Base-by-base conservation (phyloP, 768 basidiomycete genomes). In the Cytidiella melzeri region DNA sequence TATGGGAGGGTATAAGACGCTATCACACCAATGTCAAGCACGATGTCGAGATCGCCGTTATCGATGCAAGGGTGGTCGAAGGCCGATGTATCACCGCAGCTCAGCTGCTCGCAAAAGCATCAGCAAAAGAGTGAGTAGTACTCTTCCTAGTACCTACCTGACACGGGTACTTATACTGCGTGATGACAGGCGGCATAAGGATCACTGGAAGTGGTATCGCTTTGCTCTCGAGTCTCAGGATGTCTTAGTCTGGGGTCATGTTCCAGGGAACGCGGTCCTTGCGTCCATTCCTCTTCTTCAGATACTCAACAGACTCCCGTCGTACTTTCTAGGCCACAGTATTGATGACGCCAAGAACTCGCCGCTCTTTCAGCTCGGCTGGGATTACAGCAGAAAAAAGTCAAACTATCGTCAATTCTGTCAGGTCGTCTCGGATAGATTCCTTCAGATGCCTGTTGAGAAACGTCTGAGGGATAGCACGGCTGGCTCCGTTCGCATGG, bases 1-100 rank as follows among this genome's bases (percentile, higher is more conserved):
- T 89, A 30, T 90, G 85, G 85, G 87, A 90, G 61, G 87, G 86
- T 3, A 73, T 84, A 19, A 72, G 84, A 49, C 79, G 87, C n/a
- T 87, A 85, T 59, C 79, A 82, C 56, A 67, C 73, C 30, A 81
- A 80, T 34, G 67, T 87, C 46, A 89, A 90, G 63, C 84, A 87
- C 53, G 80, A 85, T 48, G 68, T 90, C 24, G 76, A 89, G 62
- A 87, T 90, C 53, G 87, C 87, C 12, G 70, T 90, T 49, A 88
- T 90, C 59, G 86, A 89, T 68, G 79, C 84, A 2, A 68, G 67
- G 41, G 75, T 79, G 45, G 65, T 90, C 25, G 65, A 73, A 12
- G 75, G 72, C 30, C 71, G 75, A 53, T 78, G 81, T 24, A 73
- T 79, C 7, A 87, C 87, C 12, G 83, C 81, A 23, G 68, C 84